Evolutionary conservation across 2,329 filamentous ascomycete species (phyloP), one percentile per base, ranked within the genome.

Genomic region (Penicillium sp.): DNA sequence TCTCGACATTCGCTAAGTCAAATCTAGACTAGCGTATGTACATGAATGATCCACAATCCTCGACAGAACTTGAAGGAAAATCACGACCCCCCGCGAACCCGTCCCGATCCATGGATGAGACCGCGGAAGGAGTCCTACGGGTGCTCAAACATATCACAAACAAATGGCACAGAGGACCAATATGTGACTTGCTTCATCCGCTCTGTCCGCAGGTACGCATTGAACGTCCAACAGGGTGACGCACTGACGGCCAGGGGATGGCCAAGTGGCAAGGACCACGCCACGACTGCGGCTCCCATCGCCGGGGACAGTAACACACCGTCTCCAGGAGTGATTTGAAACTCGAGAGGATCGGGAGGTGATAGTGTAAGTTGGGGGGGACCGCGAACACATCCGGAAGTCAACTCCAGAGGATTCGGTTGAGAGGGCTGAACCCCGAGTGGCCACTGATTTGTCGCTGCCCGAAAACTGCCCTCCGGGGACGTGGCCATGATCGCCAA

Each of bases 191-290:
- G 35, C 7, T 37, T n/a, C 8, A 22, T 13, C 13, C 12, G 35
- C 3, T 46, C 50, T 19, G 35, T 55, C 37, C 50, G 53, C 46
- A 19, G 50, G 38, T 50, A 46, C 41, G 50, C 44, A 22, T 37
- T 55, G 28, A 55, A 53, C 41, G 53, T 43, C 53, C 43, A 55
- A 50, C 50, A 42, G 42, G 49, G 49, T n/a, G n/a, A n/a, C n/a
- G n/a, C n/a, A n/a, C n/a, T 11, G 52, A 55, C 19, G 37, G 35
- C 37, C 37, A 46, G 53, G 47, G 42, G 27, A 52, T 52, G 40
- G 49, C 44, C 42, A 44, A 48, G 36, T 19, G 44, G 37, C 43
- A 33, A 28, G 16, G 44, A 47, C 13, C 41, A 30, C 30, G 34
- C 35, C 28, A 46, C 19, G 35, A 27, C 35, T 25, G 27, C 30